These are phyloP conservation scores for Metschnikowia colocasiae DNA, from an alignment of 805 yeast genomes.

Conservation along the genomic window DNA sequence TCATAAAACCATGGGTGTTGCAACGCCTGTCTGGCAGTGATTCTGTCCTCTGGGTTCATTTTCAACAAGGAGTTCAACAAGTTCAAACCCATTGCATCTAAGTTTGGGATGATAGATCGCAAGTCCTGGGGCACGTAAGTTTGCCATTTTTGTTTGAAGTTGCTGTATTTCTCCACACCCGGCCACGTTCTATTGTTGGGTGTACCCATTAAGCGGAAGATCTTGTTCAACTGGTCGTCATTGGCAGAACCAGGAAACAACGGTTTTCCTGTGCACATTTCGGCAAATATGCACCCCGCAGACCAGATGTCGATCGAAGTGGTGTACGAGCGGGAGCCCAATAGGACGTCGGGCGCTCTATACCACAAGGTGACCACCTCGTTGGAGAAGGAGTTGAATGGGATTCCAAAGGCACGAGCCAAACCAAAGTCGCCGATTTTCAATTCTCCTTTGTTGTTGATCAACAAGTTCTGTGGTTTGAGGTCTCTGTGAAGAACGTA, in stretches of 20 bases:
- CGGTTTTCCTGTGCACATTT: conserved; percentile 98
- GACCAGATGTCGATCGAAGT: conserved; percentile 99
- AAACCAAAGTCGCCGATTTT: conserved; percentile 96
- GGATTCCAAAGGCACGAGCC: conserved; percentile 97
- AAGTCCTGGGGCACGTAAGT: conserved; percentile 87
- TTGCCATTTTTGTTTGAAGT: conserved; percentile 80
- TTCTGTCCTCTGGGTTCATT: conserved; percentile 59
- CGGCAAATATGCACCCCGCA: conserved; percentile 96
- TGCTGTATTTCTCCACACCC: conserved; percentile 85
- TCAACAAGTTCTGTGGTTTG: conserved; percentile 92
- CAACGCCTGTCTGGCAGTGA: conserved; percentile 57
- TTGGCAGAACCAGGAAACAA: conserved; percentile 94
- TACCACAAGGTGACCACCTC: conserved; percentile 98
- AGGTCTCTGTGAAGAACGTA: conserved; percentile 81
- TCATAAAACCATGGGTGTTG: conserved; percentile 83
- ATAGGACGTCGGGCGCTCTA: conserved; percentile 92
- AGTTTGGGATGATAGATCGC: conserved; percentile 59
- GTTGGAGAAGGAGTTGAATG: conserved; percentile 93
- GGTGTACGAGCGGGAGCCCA: conserved; percentile 93
- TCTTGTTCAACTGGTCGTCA: conserved; percentile 90
- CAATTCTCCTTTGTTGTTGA: conserved; percentile 83
- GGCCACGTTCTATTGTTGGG: conserved; percentile 98
- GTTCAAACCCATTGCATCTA: conserved; percentile 68
- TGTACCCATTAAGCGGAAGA: conserved; percentile 92
- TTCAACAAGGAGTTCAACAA: conserved; percentile 56